A percentile compares a stretch with the other conserved stretches of the same genome.
Conservation (phyloP, 2,329 filamentous ascomycete species). For the Drechslerella dactyloides region DNA sequence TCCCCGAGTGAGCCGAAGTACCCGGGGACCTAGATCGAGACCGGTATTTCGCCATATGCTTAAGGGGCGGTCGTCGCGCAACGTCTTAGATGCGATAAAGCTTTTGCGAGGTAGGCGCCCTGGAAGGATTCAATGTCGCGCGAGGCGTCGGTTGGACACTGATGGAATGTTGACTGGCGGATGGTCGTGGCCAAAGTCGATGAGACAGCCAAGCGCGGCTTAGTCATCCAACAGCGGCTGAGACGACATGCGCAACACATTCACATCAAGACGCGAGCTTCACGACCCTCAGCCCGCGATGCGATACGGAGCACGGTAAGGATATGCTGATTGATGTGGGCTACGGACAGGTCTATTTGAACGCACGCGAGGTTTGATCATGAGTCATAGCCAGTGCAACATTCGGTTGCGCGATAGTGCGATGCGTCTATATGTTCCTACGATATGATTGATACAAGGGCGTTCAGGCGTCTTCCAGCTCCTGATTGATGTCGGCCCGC, state of each 20-base stretch:
- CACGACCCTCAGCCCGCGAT: too few species aligned
- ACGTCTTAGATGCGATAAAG: too few species aligned
- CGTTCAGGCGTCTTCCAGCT: constrained; percentile 13
- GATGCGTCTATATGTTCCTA: constrained; percentile 7
- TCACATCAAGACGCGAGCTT: too few species aligned
- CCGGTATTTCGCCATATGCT: constrained; percentile 43
- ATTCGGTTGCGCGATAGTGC: background rate
- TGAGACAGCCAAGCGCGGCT: background rate
- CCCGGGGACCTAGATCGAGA: constrained; percentile 45
- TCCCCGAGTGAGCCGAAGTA: constrained; percentile 22
- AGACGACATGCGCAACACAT: constrained; percentile 9
- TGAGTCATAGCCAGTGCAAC: background rate
- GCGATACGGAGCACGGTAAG: too few species aligned
- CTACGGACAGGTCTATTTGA: too few species aligned
- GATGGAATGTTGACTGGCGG: background rate
- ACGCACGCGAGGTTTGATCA: background rate
- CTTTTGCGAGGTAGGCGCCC: too few species aligned
- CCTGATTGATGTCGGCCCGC: constrained; percentile 11
- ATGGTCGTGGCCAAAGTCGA: background rate
- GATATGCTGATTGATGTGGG: too few species aligned
- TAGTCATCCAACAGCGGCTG: background rate
- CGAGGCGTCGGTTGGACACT: background rate
- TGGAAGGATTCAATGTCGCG: background rate
- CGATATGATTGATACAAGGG: too few species aligned
- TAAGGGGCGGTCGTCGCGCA: background rate